A percentile compares a stretch with the other conserved stretches of the same genome.
Conservation (phyloP, 164 flowering plant species). For the Umbellularia californica region DNA sequence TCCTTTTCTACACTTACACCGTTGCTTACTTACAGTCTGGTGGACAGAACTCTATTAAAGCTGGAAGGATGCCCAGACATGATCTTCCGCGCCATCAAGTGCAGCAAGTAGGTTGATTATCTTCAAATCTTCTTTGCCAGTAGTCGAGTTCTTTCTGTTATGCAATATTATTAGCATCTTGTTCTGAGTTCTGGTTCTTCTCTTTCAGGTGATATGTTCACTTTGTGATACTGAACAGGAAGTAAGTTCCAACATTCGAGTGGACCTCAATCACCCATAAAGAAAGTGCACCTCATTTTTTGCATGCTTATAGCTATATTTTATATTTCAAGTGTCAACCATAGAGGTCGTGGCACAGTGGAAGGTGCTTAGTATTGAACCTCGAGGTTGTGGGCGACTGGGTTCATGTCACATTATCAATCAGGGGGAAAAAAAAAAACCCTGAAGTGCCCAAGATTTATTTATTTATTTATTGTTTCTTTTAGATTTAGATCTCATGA, state of each 20-base stretch:
- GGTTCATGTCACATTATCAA: too few relatives aligned
- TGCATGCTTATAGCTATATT: too few relatives aligned
- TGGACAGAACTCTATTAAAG: conserved; percentile 58
- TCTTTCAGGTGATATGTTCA: conserved; percentile 71
- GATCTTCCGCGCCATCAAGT: conserved; percentile 80
- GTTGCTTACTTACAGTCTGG: background rate
- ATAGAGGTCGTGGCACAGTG: too few relatives aligned
- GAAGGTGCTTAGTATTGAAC: too few relatives aligned
- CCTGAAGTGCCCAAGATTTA: too few relatives aligned
- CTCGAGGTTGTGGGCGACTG: too few relatives aligned
- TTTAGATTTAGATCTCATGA: too few relatives aligned
- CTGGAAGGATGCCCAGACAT: conserved; percentile 56
- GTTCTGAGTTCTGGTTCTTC: background rate
- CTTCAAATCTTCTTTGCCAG: background rate
- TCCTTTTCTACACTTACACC: background rate
- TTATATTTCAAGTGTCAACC: too few relatives aligned
- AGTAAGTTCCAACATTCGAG: conserved; percentile 32
- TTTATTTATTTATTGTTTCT: too few relatives aligned
- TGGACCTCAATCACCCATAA: too few relatives aligned
- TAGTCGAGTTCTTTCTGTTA: background rate
- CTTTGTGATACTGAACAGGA: conserved; percentile 87
- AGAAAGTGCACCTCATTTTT: too few relatives aligned
- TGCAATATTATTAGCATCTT: background rate
- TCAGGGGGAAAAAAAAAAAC: too few relatives aligned
- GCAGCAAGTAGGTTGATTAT: conserved; percentile 38